Evolutionary conservation across 371 early-diverging fungal species (phyloP).

Genomic region (Rhizopus microsporus): DNA sequence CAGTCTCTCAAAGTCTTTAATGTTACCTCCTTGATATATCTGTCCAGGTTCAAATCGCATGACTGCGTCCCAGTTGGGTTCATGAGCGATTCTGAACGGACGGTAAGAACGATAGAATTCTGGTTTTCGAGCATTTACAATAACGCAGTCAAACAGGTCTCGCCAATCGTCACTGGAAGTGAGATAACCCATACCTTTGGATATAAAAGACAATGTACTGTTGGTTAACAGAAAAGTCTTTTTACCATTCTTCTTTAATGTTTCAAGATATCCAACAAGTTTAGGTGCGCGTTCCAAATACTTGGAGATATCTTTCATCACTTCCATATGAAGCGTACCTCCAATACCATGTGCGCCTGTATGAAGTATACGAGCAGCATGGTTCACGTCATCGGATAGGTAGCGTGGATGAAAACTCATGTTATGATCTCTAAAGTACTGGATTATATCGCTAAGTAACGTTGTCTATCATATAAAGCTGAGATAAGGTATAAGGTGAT

Average conservation of each 20-base stretch:
- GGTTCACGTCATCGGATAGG: constrained; percentile 62
- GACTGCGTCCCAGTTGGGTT: constrained; percentile 57
- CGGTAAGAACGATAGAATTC: constrained; percentile 58
- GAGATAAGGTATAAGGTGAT: neutral
- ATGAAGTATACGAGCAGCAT: constrained; percentile 58
- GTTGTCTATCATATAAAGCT: constrained; percentile 21
- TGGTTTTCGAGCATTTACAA: constrained; percentile 63
- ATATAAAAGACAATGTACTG: constrained; percentile 59
- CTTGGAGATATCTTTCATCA: constrained; percentile 50
- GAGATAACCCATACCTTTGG: constrained; percentile 53
- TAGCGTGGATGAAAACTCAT: constrained; percentile 67
- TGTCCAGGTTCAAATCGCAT: constrained; percentile 56
- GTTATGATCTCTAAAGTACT: constrained; percentile 59
- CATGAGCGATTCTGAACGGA: constrained; percentile 55
- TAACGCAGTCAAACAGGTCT: constrained; percentile 66
- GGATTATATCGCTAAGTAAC: constrained; percentile 60
- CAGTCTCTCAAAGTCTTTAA: constrained; percentile 54
- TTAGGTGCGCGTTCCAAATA: constrained; percentile 53
- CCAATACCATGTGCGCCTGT: constrained; percentile 49
- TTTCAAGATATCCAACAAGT: constrained; percentile 53
- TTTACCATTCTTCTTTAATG: constrained; percentile 49
- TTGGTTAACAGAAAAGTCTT: constrained; percentile 64
- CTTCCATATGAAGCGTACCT: constrained; percentile 53
- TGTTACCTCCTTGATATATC: constrained; percentile 66
- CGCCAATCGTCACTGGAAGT: constrained; percentile 57